Evolutionary conservation across 2,329 filamentous ascomycete genomes (phyloP).

Genomic region (Metarhizium sp.): DNA sequence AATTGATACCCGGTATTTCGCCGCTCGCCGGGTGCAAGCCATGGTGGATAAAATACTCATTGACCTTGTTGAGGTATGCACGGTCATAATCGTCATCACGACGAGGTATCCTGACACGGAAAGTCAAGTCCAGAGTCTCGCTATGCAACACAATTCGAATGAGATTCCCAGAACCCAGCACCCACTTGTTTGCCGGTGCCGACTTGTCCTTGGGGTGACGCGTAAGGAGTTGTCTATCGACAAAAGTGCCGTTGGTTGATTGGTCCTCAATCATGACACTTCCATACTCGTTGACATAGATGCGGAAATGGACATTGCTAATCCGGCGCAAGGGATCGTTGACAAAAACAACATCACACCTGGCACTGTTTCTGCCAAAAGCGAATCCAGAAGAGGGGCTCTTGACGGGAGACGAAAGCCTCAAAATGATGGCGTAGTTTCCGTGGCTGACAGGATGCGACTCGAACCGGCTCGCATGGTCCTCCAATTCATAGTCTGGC

Average conservation of each 20-base stretch:
- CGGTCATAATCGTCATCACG: conserved; percentile 57
- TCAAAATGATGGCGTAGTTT: conserved; percentile 64
- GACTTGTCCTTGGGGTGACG: conserved; percentile 25
- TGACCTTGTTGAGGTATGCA: conserved; percentile 60
- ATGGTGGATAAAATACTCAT: conserved; percentile 48
- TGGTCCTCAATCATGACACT: conserved; percentile 87
- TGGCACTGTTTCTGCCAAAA: conserved; percentile 67
- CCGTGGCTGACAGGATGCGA: conserved; percentile 36
- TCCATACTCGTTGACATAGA: conserved; percentile 79
- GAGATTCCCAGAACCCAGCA: conserved; percentile 62
- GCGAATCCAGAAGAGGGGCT: conserved; percentile 64
- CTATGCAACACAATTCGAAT: conserved; percentile 58
- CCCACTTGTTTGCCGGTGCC: conserved; percentile 35
- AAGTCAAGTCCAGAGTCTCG: conserved; percentile 54
- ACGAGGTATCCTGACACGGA: conserved; percentile 76
- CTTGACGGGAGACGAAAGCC: conserved; percentile 65
- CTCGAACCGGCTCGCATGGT: conserved; percentile 38
- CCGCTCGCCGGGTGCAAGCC: conserved; percentile 33
- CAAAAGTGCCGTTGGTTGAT: conserved; percentile 91
- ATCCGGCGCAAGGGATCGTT: conserved; percentile 63
- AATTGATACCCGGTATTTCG: conserved; percentile 24
- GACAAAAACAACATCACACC: conserved; percentile 63
- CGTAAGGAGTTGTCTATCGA: conserved; percentile 62
- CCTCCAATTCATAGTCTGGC: conserved; percentile 41
- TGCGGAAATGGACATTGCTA: conserved; percentile 93